Base-by-base conservation (phyloP, 495 filamentous ascomycete species). In the Penicillium dipodomyicola region DNA sequence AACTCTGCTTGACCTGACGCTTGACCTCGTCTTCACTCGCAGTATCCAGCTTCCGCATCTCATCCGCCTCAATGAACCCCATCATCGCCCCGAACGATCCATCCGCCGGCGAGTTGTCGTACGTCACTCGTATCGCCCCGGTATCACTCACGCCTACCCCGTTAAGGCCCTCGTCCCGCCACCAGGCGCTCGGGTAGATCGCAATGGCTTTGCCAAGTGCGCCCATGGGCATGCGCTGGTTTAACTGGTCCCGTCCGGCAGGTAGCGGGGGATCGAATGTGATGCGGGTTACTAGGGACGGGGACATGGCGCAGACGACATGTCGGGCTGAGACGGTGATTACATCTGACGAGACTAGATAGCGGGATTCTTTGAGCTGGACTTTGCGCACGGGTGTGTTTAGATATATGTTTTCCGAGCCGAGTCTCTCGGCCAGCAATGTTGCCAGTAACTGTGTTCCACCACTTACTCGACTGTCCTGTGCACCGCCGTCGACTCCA, bases 161-260 rank as follows among this genome's bases (percentile, higher is more conserved):
- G 35, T 59, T 63, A 9, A 70, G 60, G 8, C 57, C 57, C 19
- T 47, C 15, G n/a, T 20, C 33, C 15, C 65, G 67, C 67, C 67
- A 70, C 55, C 67, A 70, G 0, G 67, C 60, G 9, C 25, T 33
- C 5, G 46, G 27, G 27, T 62, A 70, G 39, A 68, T 49, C 6
- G 65, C 65, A 17, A 68, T 60, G 9, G 59, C 65, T 33, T 70
- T 70, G 6, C 65, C 64, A 15, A 67, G 46, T 1, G 65, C 49
- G 4, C 65, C 67, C 55, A 68, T 65, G 0, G 57, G 54, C 56
- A 62, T 62, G 10, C 61, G 57, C 23, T 66, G 59, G 11, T 58
- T 59, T 12, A 70, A 56, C 27, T 66, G 63, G 27, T 58, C 54
- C 17, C 61, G 51, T 4, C 47, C 47, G 0, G 56, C 54, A 4